Conservation (phyloP, 2,329 filamentous ascomycete genomes). For the Trichoderma sp. region DNA sequence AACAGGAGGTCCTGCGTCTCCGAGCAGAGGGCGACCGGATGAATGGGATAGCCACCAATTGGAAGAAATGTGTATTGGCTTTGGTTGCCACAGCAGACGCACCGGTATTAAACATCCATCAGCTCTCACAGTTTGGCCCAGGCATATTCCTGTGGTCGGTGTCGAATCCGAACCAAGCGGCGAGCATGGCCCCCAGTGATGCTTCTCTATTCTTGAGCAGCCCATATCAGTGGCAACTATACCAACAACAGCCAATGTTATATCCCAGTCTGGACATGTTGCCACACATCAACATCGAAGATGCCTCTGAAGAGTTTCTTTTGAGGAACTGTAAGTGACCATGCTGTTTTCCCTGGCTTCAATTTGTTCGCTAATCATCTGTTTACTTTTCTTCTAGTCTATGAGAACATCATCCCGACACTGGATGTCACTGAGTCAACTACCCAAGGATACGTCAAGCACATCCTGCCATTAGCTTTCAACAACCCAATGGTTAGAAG, state of each 20-base stretch:
- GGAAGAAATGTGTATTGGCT: slow-evolving; percentile 11
- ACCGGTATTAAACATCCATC: not conserved
- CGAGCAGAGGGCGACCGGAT: slow-evolving; percentile 13
- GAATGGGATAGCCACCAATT: slow-evolving; percentile 11
- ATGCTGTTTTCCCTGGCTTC: too few species aligned
- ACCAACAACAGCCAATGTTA: not conserved
- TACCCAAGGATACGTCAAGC: slow-evolving; percentile 9
- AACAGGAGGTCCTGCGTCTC: slow-evolving; percentile 15
- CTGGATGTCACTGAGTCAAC: slow-evolving; percentile 7
- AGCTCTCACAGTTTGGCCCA: slow-evolving; percentile 11
- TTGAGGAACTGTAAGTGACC: not conserved
- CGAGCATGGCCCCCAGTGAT: not conserved
- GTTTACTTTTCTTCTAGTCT: not conserved
- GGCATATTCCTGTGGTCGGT: slow-evolving; percentile 11
- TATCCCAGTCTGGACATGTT: slow-evolving; percentile 6
- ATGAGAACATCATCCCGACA: slow-evolving; percentile 14
- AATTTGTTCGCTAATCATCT: not conserved
- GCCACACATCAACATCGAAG: slow-evolving; percentile 11
- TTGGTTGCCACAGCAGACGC: not conserved
- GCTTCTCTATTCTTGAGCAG: not conserved
- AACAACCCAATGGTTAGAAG: slow-evolving; percentile 5
- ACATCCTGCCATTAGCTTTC: not conserved
- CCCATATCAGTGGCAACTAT: slow-evolving; percentile 6
- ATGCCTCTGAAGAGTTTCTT: slow-evolving; percentile 1
- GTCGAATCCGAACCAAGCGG: not conserved